Evolutionary conservation across 441 rosid species (phyloP), one percentile per base, ranked within the genome.

Genomic region (Raphanus hybrid): DNA sequence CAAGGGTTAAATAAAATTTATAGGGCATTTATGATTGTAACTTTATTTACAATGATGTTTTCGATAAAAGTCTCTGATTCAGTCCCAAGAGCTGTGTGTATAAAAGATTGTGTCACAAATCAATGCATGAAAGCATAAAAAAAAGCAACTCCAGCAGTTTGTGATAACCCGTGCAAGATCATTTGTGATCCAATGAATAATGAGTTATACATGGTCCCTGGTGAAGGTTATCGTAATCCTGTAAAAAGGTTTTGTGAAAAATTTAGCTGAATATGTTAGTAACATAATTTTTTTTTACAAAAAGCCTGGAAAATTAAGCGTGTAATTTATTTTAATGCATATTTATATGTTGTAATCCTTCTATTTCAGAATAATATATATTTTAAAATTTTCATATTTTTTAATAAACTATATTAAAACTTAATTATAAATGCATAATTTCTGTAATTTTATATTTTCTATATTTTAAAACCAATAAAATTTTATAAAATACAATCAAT

Each of bases 41-140:
- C 18, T 18, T 55, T 55, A 55, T 55, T 18, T 55, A 18, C 60
- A 18, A 18, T 55, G 27, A 55, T 55, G 1, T 55, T 5, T 18
- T 55, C 60, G 5, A 9, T 23, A 55, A 12, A 55, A 18, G 2
- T 55, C 4, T 55, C 60, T 1, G 5, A 55, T 8, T 55, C 60
- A 3, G 8, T 18, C 12, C 26, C 10, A 9, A 55, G 26, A 6
- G 60, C 8, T 2, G 60, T 5, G 29, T 55, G 60, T 55, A 6
- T 55, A 55, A 55, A 55, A 55, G 18, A 55, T 15, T 57, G 62
- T 57, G 6, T 57, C 62, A 10, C 1, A 8, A 57, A 57, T 57
- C 32, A 20, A 20, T 55, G 60, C 29, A 55, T 55, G 60, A 55
- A 55, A 55, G 60, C 60, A 55, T 55, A n/a, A 20, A 57, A 57